phyloP scores from a whole-genome alignment of 1,284 basidiomycete species.

The Cryptococcus amylolentus region DNA sequence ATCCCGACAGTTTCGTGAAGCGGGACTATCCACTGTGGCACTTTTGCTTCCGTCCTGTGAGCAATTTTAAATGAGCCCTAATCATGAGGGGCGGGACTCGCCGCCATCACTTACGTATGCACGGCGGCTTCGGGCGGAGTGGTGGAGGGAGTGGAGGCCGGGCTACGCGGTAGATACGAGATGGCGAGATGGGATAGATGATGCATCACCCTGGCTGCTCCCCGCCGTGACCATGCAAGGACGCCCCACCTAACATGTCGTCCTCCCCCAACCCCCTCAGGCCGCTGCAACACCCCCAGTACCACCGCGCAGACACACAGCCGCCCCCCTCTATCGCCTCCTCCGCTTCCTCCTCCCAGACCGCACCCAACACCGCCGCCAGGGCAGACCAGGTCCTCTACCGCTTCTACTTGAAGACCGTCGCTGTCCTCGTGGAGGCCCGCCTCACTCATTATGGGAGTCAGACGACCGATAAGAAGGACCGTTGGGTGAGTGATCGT shows the following conservation, averaged over 20 bases:
- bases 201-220: neutral
- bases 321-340: slow-evolving; percentile 32
- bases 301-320: neutral
- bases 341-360: slow-evolving; percentile 23
- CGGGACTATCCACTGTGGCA: no score
- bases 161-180: no score
- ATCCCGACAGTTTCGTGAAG: no score
- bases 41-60: no score
- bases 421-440: slow-evolving; percentile 43
- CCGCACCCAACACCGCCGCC: slow-evolving; percentile 11
- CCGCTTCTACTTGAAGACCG: slow-evolving; percentile 48
- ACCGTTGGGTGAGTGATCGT: slow-evolving; percentile 43
- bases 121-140: neutral
- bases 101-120: neutral
- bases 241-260: neutral
- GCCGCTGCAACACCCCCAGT: neutral
- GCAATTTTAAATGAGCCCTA: no score
- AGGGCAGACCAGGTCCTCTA: slow-evolving; percentile 46
- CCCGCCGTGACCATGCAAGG: neutral
- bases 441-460: slow-evolving; percentile 40
- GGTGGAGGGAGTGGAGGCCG: no score
- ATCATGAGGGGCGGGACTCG: no score
- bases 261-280: neutral
- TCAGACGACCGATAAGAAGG: slow-evolving; percentile 25
- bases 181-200: no score